Percentiles rank a stretch among this genome's conserved stretches.
Evolutionary conservation across 2,329 filamentous ascomycete genomes (phyloP).

Genomic region (Thermothelomyces thermophilus): DNA sequence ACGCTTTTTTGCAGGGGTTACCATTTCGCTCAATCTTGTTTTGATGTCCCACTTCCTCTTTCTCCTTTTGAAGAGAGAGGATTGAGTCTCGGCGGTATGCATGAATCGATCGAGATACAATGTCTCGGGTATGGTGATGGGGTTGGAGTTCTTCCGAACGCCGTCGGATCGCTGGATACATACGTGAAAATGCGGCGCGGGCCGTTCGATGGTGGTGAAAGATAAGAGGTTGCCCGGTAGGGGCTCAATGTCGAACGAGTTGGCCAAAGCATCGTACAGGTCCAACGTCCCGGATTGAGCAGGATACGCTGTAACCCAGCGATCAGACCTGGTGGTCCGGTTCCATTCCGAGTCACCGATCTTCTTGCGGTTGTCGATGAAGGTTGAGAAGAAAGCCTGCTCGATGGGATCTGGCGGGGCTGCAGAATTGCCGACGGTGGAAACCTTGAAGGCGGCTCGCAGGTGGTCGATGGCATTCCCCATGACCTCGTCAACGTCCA

Average conservation of each 20-base stretch:
- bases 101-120: constrained; percentile 88
- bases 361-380: constrained; percentile 53
- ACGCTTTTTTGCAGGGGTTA: background rate
- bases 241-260: constrained; percentile 73
- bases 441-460: constrained; percentile 77
- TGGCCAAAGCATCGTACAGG: constrained; percentile 82
- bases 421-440: constrained; percentile 34
- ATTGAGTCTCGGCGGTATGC: constrained; percentile 55
- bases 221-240: constrained; percentile 59
- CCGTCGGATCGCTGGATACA: constrained; percentile 79
- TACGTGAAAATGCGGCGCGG: constrained; percentile 82
- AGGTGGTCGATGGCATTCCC: constrained; percentile 85
- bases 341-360: constrained; percentile 40
- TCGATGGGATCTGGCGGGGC: constrained; percentile 63
- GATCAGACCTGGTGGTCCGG: constrained; percentile 50
- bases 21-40: constrained; percentile 19
- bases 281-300: constrained; percentile 42
- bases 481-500: constrained; percentile 95
- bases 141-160: constrained; percentile 66
- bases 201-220: constrained; percentile 65
- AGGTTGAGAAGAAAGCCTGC: constrained; percentile 58
- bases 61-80: constrained; percentile 56
- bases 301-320: constrained; percentile 55
- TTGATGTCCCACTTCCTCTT: constrained; percentile 65
- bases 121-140: constrained; percentile 70